Evolutionary conservation across 768 basidiomycete genomes (phyloP).

Genomic region (Xerocomellus dryophilus): DNA sequence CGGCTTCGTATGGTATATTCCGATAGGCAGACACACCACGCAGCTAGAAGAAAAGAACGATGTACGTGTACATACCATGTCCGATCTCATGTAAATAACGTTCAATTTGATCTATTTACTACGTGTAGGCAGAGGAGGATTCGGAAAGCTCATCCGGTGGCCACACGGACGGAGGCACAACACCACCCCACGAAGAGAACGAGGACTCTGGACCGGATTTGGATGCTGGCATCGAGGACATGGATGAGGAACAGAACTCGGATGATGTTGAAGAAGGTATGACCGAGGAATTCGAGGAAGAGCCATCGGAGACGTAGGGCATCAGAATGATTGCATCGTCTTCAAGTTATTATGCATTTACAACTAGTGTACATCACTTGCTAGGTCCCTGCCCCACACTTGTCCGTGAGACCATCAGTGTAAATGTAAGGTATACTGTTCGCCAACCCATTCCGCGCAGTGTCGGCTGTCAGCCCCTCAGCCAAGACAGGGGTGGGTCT

Average conservation of each 20-base stretch:
- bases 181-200: constrained; percentile 37
- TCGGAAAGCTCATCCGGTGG: constrained; percentile 34
- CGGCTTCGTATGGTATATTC: constrained; percentile 65
- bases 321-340: neutral
- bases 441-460: neutral
- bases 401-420: neutral
- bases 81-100: neutral
- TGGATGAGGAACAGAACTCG: constrained; percentile 43
- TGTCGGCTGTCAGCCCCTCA: neutral
- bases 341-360: neutral
- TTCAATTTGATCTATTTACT: neutral
- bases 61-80: constrained; percentile 38
- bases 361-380: constrained; percentile 1
- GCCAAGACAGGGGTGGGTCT: neutral
- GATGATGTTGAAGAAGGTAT: constrained; percentile 43
- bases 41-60: constrained; percentile 85
- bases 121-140: constrained; percentile 36
- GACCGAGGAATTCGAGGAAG: constrained; percentile 54
- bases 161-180: constrained; percentile 28
- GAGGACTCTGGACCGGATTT: constrained; percentile 39
- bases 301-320: constrained; percentile 28
- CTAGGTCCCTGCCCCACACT: neutral
- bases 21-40: constrained; percentile 70
- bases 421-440: constrained; percentile 1
- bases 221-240: constrained; percentile 41